Conservation (phyloP, 192 early-diverging fungal genomes). For the Mortierella antarctica region DNA sequence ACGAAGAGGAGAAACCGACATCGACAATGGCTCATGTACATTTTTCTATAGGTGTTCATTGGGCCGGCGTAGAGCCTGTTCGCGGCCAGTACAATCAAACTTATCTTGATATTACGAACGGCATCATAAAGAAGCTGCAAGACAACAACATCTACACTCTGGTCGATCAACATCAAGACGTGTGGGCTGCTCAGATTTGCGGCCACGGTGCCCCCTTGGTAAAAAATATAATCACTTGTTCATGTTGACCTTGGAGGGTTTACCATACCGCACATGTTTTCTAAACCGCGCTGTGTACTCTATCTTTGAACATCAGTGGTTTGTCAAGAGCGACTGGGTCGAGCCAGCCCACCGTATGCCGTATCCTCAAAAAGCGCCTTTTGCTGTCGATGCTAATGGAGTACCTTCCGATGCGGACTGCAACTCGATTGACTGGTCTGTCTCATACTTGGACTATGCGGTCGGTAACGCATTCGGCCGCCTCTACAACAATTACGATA, state of each 20-base stretch:
- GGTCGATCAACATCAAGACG: constrained; percentile 74
- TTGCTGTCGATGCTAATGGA: constrained; percentile 53
- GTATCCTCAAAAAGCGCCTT: constrained; percentile 50
- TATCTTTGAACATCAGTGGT: constrained; percentile 23
- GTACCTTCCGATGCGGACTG: constrained; percentile 52
- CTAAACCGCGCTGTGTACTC: not conserved
- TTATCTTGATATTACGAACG: constrained; percentile 62
- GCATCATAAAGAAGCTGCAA: constrained; percentile 61
- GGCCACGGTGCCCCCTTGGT: constrained; percentile 64
- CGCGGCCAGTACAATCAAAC: constrained; percentile 66
- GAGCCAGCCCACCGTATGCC: constrained; percentile 31
- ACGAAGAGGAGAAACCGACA: not conserved
- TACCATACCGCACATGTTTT: not conserved
- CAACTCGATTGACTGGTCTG: constrained; percentile 55
- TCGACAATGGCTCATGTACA: not conserved
- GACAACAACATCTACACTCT: constrained; percentile 69
- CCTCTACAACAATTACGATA: constrained; percentile 67
- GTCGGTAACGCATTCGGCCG: constrained; percentile 62
- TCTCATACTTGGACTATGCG: constrained; percentile 53
- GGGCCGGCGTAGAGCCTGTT: constrained; percentile 73
- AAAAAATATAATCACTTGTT: constrained; percentile 12
- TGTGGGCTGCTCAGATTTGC: constrained; percentile 61
- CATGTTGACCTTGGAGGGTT: not conserved
- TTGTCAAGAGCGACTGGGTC: constrained; percentile 54
- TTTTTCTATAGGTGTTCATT: constrained; percentile 56